A percentile compares a stretch with the other conserved stretches of the same genome.
phyloP scores from a whole-genome alignment of 2,329 filamentous ascomycete genomes.

The Epichloe elymi region DNA sequence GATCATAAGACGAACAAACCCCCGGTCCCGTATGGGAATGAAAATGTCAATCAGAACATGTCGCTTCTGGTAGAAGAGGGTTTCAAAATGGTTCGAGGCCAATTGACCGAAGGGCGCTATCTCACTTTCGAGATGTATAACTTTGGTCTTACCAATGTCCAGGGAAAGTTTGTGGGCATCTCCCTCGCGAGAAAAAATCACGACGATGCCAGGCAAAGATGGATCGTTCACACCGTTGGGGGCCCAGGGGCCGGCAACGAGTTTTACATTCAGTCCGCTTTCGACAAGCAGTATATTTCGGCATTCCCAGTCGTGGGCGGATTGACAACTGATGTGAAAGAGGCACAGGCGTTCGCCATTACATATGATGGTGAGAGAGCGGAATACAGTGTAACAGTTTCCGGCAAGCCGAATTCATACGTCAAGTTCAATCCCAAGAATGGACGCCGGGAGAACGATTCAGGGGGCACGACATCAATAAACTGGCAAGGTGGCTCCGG shows the following conservation, averaged over 20 bases:
- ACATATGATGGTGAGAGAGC: slow-evolving; percentile 1
- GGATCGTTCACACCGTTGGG: slow-evolving; percentile 30
- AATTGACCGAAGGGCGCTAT: slow-evolving; percentile 39
- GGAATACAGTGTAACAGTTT: slow-evolving; percentile 3
- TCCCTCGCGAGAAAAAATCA: slow-evolving; percentile 17
- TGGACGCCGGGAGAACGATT: not conserved
- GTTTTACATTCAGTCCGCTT: slow-evolving; percentile 14
- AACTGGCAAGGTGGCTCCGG: not conserved
- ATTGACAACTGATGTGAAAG: slow-evolving; percentile 4
- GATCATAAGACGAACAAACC: slow-evolving; percentile 5
- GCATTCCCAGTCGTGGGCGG: slow-evolving; percentile 28
- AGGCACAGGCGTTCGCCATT: slow-evolving; percentile 7
- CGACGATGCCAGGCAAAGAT: slow-evolving; percentile 29
- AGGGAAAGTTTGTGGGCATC: slow-evolving; percentile 12
- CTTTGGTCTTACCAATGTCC: slow-evolving; percentile 22
- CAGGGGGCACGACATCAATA: not conserved
- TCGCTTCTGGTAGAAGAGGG: slow-evolving; percentile 54
- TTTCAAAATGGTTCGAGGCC: slow-evolving; percentile 37
- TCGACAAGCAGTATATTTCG: slow-evolving; percentile 12
- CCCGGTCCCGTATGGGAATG: slow-evolving; percentile 6
- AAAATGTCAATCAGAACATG: slow-evolving; percentile 62
- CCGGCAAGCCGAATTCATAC: not conserved
- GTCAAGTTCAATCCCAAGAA: not conserved
- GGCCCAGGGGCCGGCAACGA: slow-evolving; percentile 12
- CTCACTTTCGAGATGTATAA: slow-evolving; percentile 33